A percentile compares a stretch with the other conserved stretches of the same genome.
phyloP scores from a whole-genome alignment of 2,329 filamentous ascomycete genomes.

The Coleophoma cylindrospora region DNA sequence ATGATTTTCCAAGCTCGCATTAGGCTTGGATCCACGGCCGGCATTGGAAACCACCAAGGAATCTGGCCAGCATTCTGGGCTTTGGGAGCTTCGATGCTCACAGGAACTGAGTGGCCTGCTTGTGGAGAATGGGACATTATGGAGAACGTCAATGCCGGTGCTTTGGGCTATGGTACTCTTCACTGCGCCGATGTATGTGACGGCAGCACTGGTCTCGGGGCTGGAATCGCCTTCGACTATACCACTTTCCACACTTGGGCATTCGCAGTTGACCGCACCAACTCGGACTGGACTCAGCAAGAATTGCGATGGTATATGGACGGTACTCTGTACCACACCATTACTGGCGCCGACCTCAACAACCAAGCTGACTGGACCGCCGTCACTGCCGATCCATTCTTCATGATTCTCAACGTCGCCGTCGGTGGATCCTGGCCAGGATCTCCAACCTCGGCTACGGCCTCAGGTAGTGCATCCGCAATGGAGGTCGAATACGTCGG shows the following conservation, averaged over 20 bases:
- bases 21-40: constrained; percentile 9
- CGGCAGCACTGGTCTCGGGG: background rate
- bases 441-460: background rate
- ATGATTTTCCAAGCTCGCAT: constrained; percentile 14
- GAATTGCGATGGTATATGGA: constrained; percentile 8
- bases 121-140: constrained; percentile 7
- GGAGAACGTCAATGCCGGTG: constrained; percentile 3
- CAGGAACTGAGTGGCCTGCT: constrained; percentile 3
- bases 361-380: constrained; percentile 1
- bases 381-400: constrained; percentile 5
- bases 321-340: constrained; percentile 4
- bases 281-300: constrained; percentile 1
- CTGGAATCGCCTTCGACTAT: constrained; percentile 1
- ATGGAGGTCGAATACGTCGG: constrained; percentile 1
- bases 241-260: constrained; percentile 5
- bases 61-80: constrained; percentile 12
- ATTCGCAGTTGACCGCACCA: constrained; percentile 2
- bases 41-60: background rate
- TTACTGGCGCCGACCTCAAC: constrained; percentile 5
- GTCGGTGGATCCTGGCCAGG: constrained; percentile 5
- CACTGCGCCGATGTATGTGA: constrained; percentile 1
- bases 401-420: constrained; percentile 7
- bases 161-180: background rate
- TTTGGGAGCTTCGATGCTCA: constrained; percentile 1
- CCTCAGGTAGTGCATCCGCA: background rate